Percentiles rank a stretch among this genome's conserved stretches.
These are phyloP conservation scores for Trichoderma sp. DNA, from an alignment of 2,329 filamentous ascomycete genomes.

Conservation along the genomic window DNA sequence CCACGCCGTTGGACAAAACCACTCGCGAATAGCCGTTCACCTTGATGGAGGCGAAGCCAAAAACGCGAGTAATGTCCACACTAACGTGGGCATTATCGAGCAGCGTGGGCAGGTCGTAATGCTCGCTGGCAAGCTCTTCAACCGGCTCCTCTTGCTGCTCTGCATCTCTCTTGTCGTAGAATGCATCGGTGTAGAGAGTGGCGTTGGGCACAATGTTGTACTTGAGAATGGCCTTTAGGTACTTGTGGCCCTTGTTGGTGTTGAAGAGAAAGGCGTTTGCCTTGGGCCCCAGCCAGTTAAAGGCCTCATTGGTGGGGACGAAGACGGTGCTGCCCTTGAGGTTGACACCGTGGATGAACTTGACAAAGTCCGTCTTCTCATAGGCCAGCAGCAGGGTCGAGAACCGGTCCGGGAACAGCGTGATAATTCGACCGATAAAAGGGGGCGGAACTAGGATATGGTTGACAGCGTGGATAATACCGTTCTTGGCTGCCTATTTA, in stretches of 20 bases:
- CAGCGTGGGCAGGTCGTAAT: constrained; percentile 70
- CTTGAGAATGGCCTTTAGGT: constrained; percentile 71
- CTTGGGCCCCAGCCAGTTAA: constrained; percentile 65
- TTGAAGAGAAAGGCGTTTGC: constrained; percentile 84
- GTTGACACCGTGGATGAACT: constrained; percentile 53
- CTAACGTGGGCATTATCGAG: constrained; percentile 63
- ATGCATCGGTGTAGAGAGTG: constrained; percentile 80
- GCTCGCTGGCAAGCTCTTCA: constrained; percentile 33
- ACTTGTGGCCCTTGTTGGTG: constrained; percentile 67
- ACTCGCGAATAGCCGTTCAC: constrained; percentile 72
- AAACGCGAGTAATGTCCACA: constrained; percentile 67
- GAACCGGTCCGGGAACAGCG: constrained; percentile 71
- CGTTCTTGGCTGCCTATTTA: constrained; percentile 66
- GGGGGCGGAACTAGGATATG: constrained; percentile 74
- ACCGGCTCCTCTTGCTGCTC: constrained; percentile 32
- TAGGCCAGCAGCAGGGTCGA: constrained; percentile 75
- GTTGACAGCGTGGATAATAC: constrained; percentile 75
- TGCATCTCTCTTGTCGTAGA: constrained; percentile 51
- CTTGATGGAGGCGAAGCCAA: constrained; percentile 66
- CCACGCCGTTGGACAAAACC: constrained; percentile 65
- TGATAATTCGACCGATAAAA: constrained; percentile 47
- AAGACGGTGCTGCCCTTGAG: constrained; percentile 71
- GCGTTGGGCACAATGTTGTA: constrained; percentile 74
- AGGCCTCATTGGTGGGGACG: constrained; percentile 78
- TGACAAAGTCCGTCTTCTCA: constrained; percentile 67